These are phyloP conservation scores for Podaxis mareebaensis DNA, from an alignment of 768 basidiomycete genomes.

Conservation along the genomic window DNA sequence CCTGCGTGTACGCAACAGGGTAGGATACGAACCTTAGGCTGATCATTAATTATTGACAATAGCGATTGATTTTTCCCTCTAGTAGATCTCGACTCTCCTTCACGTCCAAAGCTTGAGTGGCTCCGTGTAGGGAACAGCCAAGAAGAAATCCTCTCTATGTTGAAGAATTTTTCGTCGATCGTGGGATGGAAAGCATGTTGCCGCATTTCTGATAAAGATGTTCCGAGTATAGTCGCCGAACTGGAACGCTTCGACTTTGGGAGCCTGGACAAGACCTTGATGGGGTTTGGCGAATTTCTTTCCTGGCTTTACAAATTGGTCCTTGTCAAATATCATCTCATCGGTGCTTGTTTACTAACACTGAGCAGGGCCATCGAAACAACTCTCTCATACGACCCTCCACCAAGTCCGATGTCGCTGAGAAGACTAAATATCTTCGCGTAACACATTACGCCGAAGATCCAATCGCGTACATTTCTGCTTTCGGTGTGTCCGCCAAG, in stretches of 20 bases:
- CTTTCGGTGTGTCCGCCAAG: too few relatives aligned
- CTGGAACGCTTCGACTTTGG: neutral
- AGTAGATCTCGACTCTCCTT: neutral
- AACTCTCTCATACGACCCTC: neutral
- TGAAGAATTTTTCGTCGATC: neutral
- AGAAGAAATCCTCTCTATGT: neutral
- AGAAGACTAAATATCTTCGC: too few relatives aligned
- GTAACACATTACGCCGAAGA: too few relatives aligned
- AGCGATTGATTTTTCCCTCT: neutral
- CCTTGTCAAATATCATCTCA: neutral
- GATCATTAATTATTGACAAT: neutral
- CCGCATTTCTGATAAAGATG: neutral
- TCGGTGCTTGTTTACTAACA: neutral
- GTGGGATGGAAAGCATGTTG: neutral
- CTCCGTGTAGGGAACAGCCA: neutral
- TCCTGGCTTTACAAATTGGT: neutral
- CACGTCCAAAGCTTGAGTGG: neutral
- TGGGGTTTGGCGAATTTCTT: neutral
- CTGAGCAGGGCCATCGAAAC: neutral
- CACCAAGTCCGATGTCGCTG: too few relatives aligned
- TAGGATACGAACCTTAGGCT: neutral
- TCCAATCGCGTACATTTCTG: too few relatives aligned
- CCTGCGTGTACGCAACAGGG: neutral
- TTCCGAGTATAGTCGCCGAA: neutral
- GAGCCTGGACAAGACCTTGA: neutral